phyloP scores from a whole-genome alignment of 2,329 filamentous ascomycete genomes.

The Neonectria sp. region DNA sequence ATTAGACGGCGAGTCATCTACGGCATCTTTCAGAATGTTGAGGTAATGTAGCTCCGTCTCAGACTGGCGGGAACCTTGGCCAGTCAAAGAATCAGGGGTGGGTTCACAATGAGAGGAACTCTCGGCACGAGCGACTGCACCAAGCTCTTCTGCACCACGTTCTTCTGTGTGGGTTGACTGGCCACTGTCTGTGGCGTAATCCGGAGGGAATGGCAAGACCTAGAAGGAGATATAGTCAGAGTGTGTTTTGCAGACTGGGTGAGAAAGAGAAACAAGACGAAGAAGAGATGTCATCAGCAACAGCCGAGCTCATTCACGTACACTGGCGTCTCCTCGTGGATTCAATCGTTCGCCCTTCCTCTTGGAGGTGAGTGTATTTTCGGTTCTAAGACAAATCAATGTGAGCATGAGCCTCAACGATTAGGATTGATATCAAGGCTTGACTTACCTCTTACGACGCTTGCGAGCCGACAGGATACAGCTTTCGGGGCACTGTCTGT shows the following conservation, averaged over 20 bases:
- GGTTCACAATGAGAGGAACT: not conserved
- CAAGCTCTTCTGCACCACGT: not conserved
- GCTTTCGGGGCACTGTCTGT: conserved; percentile 8
- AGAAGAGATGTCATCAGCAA: no score
- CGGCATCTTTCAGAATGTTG: conserved; percentile 35
- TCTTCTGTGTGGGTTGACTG: not conserved
- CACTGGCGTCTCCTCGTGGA: no score
- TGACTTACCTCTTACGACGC: conserved; percentile 26
- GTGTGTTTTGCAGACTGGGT: no score
- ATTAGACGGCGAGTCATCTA: not conserved
- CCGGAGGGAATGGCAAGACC: not conserved
- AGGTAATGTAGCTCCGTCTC: conserved; percentile 30
- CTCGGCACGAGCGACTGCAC: not conserved
- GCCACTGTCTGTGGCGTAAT: not conserved
- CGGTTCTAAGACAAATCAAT: no score
- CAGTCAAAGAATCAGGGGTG: not conserved
- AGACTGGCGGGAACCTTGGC: conserved; percentile 4
- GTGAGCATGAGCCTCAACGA: no score
- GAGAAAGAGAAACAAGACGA: no score
- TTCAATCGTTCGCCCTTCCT: no score
- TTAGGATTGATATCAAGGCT: not conserved
- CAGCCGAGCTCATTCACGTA: no score
- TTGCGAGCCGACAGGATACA: conserved; percentile 36
- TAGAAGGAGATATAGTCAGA: not conserved
- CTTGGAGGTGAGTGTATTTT: no score